Base-by-base conservation (phyloP, 805 yeast genomes). In the Ogataea pignaliae region DNA sequence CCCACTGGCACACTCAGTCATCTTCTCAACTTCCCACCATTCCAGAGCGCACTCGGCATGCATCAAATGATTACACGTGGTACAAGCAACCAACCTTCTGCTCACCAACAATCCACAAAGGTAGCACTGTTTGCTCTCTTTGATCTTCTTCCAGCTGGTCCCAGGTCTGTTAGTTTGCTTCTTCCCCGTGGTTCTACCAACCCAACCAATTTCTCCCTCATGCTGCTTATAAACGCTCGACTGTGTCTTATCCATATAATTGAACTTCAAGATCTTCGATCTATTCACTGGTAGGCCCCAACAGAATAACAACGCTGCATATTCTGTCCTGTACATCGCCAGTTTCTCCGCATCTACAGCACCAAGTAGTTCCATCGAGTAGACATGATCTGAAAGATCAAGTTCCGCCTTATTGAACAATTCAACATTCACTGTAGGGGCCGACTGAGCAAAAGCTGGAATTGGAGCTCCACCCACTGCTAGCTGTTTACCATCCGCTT, bases 271-370 rank as follows among this genome's bases (percentile, higher is more conserved):
- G 10, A 90, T 76, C 55, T 90, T 90, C 28, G 87, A 79, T 36
- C 96, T 65, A 50, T 83, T 79, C n/a, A 85, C 74, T 0, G 89
- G 85, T 15, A 89, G 69, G 0, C 93, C 95, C 97, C 97, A 91
- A 30, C 75, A 63, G 55, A 77, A 86, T 12, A 90, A 68, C 57
- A 90, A 72, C 15, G 83, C 76, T 0, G 97, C 89, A 61, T 91
- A 90, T 52, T 81, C 83, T 16, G 75, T 72, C 34, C 96, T 62
- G 57, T 78, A 76, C 43, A 55, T 40, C 35, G 57, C 60, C 37
- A 76, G 61, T 39, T 68, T 69, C 2, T 58, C 57, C 9, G 54
- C 54, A 37, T 71, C 69, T 10, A 68, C 62, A 3, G 70, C 57
- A 34, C 68, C 69, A 40, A 78, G 63, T 37, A 79, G 56, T 3